Evolutionary conservation across 169 alveolate species (phyloP).

Genomic region (Neospora caninum): DNA sequence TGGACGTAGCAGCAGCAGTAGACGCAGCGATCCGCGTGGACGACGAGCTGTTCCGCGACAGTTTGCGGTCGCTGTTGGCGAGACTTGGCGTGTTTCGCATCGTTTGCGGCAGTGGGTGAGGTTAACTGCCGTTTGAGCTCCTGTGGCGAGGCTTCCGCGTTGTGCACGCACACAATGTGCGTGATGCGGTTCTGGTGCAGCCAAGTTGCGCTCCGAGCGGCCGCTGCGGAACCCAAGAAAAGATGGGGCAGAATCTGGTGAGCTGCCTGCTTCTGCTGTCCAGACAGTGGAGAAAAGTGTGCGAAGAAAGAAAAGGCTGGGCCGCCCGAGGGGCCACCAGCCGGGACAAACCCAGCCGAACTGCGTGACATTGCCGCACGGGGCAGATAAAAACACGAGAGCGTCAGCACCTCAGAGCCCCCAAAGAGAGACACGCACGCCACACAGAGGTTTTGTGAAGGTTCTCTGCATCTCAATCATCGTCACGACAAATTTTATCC

Average conservation of each 20-base stretch:
- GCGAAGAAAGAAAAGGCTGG: conserved; percentile 32
- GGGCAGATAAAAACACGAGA: background rate
- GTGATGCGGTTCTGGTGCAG: conserved; percentile 18
- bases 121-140: conserved; percentile 22
- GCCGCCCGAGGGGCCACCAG: background rate
- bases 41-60: conserved; percentile 28
- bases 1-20: conserved; percentile 42
- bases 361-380: background rate
- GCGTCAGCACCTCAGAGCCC: background rate
- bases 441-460: background rate
- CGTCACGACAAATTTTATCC: background rate
- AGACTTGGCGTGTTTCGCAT: no score
- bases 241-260: conserved; percentile 39
- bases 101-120: background rate
- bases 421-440: background rate
- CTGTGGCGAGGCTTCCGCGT: background rate
- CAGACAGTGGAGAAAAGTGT: conserved; percentile 12
- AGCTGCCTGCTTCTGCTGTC: conserved; percentile 36
- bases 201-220: conserved; percentile 31
- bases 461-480: background rate
- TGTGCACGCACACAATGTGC: conserved; percentile 36
- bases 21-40: conserved; percentile 18
- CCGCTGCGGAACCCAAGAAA: conserved; percentile 26
- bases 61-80: background rate
- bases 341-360: background rate